Evolutionary conservation across 2,329 filamentous ascomycete species (phyloP).

Genomic region (Colletotrichum shisoi): DNA sequence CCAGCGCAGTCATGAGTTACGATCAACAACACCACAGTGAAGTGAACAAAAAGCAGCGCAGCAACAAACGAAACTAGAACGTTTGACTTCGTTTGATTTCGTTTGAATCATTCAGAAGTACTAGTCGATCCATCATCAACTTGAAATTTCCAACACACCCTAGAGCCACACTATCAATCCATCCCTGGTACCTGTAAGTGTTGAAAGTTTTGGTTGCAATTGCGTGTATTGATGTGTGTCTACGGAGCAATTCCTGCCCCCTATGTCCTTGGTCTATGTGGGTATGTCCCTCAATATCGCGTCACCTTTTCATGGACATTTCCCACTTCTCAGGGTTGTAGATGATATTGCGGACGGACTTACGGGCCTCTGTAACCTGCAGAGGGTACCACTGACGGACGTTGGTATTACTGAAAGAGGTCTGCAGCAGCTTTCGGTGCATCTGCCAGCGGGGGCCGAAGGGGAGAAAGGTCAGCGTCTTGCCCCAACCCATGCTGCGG

Average conservation of each 20-base stretch:
- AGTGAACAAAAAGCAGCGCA: neutral
- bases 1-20: neutral
- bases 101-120: too few relatives aligned
- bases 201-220: too few relatives aligned
- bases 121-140: too few relatives aligned
- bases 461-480: conserved; percentile 56
- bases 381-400: conserved; percentile 48
- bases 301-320: conserved; percentile 36
- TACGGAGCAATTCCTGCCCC: too few relatives aligned
- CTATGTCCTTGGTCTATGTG: too few relatives aligned
- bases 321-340: conserved; percentile 40
- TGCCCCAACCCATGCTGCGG: conserved; percentile 55
- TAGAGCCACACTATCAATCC: too few relatives aligned
- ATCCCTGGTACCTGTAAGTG: too few relatives aligned
- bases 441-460: conserved; percentile 54
- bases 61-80: too few relatives aligned
- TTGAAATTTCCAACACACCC: too few relatives aligned
- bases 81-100: too few relatives aligned
- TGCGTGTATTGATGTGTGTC: too few relatives aligned
- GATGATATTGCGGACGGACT: conserved; percentile 43
- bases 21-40: neutral
- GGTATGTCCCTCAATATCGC: too few relatives aligned
- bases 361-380: conserved; percentile 46
- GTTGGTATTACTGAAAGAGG: conserved; percentile 52
- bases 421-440: conserved; percentile 56